Percentiles rank a stretch among this genome's conserved stretches.
Conservation (phyloP, 441 rosid species). For the Lagerstroemia fauriei region DNA sequence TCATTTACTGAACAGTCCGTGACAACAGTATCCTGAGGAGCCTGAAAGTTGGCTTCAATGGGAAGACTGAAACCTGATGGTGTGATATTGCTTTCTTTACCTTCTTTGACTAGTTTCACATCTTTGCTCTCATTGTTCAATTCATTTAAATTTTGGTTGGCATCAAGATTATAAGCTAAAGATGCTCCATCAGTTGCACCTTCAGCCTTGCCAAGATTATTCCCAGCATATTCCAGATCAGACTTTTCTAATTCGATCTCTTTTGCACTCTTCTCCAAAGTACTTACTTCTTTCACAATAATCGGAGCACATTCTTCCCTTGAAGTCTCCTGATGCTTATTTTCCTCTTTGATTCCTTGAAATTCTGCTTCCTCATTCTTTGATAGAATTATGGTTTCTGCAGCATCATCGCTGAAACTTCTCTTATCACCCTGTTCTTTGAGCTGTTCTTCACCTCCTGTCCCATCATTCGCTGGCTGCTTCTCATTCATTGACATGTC, state of each 20-base stretch:
- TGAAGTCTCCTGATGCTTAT: neutral
- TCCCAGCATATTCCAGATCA: neutral
- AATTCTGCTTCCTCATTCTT: conserved; percentile 13
- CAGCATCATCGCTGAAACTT: neutral
- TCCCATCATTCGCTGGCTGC: conserved; percentile 28
- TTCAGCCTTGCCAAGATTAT: neutral
- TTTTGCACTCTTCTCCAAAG: conserved; percentile 21
- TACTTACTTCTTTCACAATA: conserved; percentile 6
- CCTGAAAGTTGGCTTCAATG: neutral
- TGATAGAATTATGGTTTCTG: neutral
- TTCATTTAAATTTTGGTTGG: neutral
- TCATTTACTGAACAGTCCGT: neutral
- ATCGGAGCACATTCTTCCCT: neutral
- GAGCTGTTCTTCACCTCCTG: conserved; percentile 32
- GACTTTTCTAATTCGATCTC: conserved; percentile 12
- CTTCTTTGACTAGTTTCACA: neutral
- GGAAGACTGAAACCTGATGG: neutral
- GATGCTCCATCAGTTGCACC: neutral
- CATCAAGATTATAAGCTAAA: neutral
- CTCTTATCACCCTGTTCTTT: neutral
- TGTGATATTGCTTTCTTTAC: neutral
- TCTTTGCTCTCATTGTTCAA: neutral
- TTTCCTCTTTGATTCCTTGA: conserved; percentile 23
- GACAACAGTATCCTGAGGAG: neutral
- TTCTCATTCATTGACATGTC: conserved; percentile 23